These are phyloP conservation scores for Aspergillus ibericus DNA, from an alignment of 2,329 filamentous ascomycete species.

Conservation along the genomic window DNA sequence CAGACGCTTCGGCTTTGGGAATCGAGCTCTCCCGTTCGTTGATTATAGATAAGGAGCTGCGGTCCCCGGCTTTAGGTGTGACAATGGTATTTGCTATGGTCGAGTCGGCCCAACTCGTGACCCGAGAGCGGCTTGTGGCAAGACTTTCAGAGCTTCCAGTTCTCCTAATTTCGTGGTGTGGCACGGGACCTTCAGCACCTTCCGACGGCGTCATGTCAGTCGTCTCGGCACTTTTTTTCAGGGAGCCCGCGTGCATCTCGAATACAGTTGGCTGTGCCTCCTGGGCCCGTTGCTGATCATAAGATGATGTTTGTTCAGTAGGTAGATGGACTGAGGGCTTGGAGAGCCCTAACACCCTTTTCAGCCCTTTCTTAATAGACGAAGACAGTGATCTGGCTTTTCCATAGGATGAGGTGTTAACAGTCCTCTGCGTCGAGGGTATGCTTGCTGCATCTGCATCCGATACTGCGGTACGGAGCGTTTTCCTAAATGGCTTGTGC, in stretches of 20 bases:
- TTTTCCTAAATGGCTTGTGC: conserved; percentile 40
- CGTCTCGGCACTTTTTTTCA: background rate
- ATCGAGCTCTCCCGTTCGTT: conserved; percentile 39
- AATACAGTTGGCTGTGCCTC: background rate
- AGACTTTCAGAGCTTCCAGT: conserved; percentile 36
- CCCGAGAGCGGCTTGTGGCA: conserved; percentile 42
- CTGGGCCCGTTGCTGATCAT: conserved; percentile 13
- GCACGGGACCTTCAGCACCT: conserved; percentile 1
- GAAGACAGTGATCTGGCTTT: conserved; percentile 42
- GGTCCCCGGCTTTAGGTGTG: conserved; percentile 33
- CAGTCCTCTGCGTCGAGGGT: conserved; percentile 8
- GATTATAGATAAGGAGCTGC: conserved; percentile 45
- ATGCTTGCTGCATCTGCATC: conserved; percentile 14
- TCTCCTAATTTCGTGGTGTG: conserved; percentile 22
- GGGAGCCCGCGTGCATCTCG: conserved; percentile 9
- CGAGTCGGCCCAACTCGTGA: conserved; percentile 53
- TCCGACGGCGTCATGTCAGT: background rate
- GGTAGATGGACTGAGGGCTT: conserved; percentile 22
- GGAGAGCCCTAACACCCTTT: conserved; percentile 41
- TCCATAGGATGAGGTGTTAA: conserved; percentile 13
- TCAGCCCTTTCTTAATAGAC: conserved; percentile 44
- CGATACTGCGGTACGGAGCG: conserved; percentile 33
- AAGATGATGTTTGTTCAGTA: conserved; percentile 24
- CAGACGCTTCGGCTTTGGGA: background rate
- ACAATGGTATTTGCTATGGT: conserved; percentile 43